Evolutionary conservation across 73 alveolate species (phyloP), one percentile per base, ranked within the genome.

Genomic region (Stentor roeselii): DNA sequence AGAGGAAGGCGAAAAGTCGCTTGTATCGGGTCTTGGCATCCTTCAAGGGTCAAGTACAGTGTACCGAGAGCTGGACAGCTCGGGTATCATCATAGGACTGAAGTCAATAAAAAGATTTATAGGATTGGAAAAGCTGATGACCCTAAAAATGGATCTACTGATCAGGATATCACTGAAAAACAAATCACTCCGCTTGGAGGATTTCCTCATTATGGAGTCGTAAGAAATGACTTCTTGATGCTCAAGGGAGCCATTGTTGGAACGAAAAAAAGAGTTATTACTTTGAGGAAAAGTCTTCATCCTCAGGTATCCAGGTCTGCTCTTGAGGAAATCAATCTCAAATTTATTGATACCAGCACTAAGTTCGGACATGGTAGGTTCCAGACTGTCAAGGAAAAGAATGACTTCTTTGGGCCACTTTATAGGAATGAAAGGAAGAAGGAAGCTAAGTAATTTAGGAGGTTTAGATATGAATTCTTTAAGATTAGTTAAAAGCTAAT

Each of bases 1-100:
- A 98, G 99, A 93, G 99, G 99, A 83, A 95, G 96, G 90, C 95
- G 99, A 90, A 97, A 97, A 94, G 99, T 98, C 83, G 99, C 99
- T 60, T 98, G 99, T 94, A 97, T 98, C 88, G 99, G 99, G 78
- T 94, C 99, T 42, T 98, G 99, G 99, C 99, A 98, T 97, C 99
- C 99, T 78, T 95, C 99, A 82, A 95, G 98, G 83, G 99, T 98
- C 84, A 94, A 96, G 92, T 98, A 95, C 94, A 95, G 98, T 40
- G 99, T 96, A 75, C 99, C 99, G 75, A 92, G 99, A 86, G 93
- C 99, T 34, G 99, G 99, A 89, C 99, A 98, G 93, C 95, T 90
- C 87, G 99, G 99, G 74, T 98, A 97, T 86, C 99, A 96, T 93
- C 99, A 96, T 87, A 98, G 99, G 91, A 98, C 99, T 42, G 99